Percentiles rank a stretch among this genome's conserved stretches.
Conservation (phyloP, 2,329 filamentous ascomycete genomes). For the Phialophora macrospora region DNA sequence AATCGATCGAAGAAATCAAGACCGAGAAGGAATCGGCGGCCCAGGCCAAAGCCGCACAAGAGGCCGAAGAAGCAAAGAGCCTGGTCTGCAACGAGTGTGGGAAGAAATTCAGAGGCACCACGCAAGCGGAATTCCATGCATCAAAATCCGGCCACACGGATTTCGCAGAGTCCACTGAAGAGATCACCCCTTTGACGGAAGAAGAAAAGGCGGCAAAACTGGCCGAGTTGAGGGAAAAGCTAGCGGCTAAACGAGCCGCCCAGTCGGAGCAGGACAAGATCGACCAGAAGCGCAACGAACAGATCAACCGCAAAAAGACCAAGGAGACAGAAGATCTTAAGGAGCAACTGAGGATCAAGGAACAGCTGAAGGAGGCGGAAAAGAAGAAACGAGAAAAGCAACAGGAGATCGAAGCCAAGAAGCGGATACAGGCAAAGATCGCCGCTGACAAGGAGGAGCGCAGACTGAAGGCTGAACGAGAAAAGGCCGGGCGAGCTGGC, state of each 20-base stretch:
- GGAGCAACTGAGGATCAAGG: conserved; percentile 84
- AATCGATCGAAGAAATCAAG: conserved; percentile 79
- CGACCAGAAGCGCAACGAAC: conserved; percentile 83
- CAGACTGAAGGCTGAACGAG: conserved; percentile 79
- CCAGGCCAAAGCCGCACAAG: conserved; percentile 69
- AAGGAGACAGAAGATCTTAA: conserved; percentile 87
- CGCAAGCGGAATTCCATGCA: conserved; percentile 87
- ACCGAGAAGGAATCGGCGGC: conserved; percentile 59
- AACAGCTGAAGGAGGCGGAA: conserved; percentile 88
- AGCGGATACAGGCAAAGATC: conserved; percentile 88
- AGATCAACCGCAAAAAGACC: conserved; percentile 82
- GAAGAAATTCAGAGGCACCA: conserved; percentile 82
- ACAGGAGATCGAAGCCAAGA: conserved; percentile 83
- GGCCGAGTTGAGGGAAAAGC: conserved; percentile 71
- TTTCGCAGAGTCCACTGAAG: conserved; percentile 91
- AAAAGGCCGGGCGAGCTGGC: conserved; percentile 87
- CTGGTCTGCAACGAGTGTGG: conserved; percentile 94
- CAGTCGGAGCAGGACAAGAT: conserved; percentile 76
- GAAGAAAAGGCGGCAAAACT: conserved; percentile 87
- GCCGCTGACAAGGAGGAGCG: conserved; percentile 92
- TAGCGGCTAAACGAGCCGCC: conserved; percentile 72
- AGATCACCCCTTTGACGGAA: conserved; percentile 86
- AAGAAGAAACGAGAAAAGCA: conserved; percentile 86
- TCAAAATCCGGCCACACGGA: conserved; percentile 88
- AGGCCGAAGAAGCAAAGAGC: conserved; percentile 74